phyloP scores from a whole-genome alignment of 305 asterid genomes.

The Ajuga reptans region DNA sequence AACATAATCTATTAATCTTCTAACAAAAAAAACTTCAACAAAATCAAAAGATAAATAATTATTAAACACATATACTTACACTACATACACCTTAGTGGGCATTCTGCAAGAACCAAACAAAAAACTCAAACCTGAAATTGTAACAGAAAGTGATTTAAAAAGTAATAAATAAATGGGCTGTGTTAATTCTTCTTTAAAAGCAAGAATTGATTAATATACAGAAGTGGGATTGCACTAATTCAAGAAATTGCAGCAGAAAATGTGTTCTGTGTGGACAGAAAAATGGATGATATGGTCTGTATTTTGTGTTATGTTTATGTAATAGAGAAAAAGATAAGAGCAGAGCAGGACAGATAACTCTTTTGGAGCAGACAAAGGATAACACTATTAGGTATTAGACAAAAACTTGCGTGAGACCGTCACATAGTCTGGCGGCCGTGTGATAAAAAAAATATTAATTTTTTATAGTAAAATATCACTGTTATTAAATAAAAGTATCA shows the following conservation, averaged over 20 bases:
- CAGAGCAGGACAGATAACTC: no score
- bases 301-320: not conserved
- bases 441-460: no score
- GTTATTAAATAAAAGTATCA: no score
- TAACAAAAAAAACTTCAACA: not conserved
- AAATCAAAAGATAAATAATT: not conserved
- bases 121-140: not conserved
- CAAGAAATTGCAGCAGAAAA: not conserved
- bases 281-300: not conserved
- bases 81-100: slow-evolving; percentile 59
- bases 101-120: slow-evolving; percentile 19
- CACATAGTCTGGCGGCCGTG: no score
- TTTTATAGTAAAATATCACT: no score
- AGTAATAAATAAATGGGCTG: not conserved
- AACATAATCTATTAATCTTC: not conserved
- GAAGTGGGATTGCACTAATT: not conserved
- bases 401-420: no score
- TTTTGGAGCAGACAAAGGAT: no score
- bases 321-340: not conserved
- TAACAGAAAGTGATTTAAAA: not conserved
- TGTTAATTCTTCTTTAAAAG: not conserved
- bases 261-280: not conserved
- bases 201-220: not conserved
- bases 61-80: slow-evolving; percentile 38
- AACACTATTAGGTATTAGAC: no score